Evolutionary conservation across 306 rosid species (phyloP).

Genomic region (Senna tora): DNA sequence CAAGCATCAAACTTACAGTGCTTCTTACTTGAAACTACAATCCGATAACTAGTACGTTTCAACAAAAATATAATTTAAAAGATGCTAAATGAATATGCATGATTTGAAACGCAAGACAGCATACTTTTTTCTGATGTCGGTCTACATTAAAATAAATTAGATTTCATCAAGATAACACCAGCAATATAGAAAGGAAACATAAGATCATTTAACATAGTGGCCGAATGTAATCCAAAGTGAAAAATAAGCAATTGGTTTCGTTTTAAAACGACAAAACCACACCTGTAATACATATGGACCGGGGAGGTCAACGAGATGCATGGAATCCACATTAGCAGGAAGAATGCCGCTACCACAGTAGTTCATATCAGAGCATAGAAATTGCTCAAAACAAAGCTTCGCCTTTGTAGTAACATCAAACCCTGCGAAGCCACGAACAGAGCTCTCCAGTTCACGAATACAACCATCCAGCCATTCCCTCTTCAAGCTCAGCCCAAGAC

Average conservation of each 20-base stretch:
- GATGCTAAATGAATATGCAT: not conserved
- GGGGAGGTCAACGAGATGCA: conserved; percentile 73
- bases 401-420: conserved; percentile 58
- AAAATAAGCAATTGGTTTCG: not conserved
- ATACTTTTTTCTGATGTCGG: not conserved
- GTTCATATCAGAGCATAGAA: conserved; percentile 71
- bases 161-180: not conserved
- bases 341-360: conserved; percentile 64
- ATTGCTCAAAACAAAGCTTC: conserved; percentile 78
- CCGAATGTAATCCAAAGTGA: not conserved
- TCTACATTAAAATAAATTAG: not conserved
- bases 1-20: conserved; percentile 18
- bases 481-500: conserved; percentile 62
- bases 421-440: conserved; percentile 46
- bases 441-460: conserved; percentile 49
- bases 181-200: not conserved
- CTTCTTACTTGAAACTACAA: not conserved
- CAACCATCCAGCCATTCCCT: conserved; percentile 68
- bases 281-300: conserved; percentile 94
- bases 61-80: not conserved
- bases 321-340: conserved; percentile 66
- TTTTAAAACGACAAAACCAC: not conserved
- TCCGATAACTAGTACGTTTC: not conserved
- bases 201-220: not conserved
- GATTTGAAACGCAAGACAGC: not conserved